A percentile compares a stretch with the other conserved stretches of the same genome.
These are phyloP conservation scores for Verbascum thapsus DNA, from an alignment of 257 asterid species.

Conservation along the genomic window DNA sequence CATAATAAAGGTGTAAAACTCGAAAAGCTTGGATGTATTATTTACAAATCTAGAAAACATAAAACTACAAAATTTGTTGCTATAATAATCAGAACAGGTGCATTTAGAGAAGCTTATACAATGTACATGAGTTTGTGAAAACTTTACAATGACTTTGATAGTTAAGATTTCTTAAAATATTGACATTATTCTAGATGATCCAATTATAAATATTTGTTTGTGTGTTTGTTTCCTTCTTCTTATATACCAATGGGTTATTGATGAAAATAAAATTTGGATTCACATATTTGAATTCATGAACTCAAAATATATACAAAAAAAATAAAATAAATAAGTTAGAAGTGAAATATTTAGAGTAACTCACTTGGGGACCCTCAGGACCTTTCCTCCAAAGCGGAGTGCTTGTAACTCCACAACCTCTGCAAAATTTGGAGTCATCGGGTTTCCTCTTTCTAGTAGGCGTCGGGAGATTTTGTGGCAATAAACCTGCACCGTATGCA, in stretches of 20 bases:
- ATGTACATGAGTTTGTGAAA: no score
- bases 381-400: conserved; percentile 53
- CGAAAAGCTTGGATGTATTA: no score
- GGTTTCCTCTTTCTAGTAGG: background rate
- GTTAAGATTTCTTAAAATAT: no score
- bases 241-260: no score
- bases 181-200: no score
- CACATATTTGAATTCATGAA: background rate
- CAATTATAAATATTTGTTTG: no score
- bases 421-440: conserved; percentile 13
- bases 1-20: no score
- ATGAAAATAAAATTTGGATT: no score
- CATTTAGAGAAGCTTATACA: background rate
- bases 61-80: background rate
- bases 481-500: background rate
- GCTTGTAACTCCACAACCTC: background rate
- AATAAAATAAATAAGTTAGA: background rate
- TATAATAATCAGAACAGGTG: no score
- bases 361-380: conserved; percentile 35
- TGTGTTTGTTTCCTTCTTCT: no score
- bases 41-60: background rate
- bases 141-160: no score
- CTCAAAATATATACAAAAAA: background rate
- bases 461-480: background rate
- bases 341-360: background rate